phyloP scores from a whole-genome alignment of 2,329 filamentous ascomycete genomes.

The Exophiala oligosperma region DNA sequence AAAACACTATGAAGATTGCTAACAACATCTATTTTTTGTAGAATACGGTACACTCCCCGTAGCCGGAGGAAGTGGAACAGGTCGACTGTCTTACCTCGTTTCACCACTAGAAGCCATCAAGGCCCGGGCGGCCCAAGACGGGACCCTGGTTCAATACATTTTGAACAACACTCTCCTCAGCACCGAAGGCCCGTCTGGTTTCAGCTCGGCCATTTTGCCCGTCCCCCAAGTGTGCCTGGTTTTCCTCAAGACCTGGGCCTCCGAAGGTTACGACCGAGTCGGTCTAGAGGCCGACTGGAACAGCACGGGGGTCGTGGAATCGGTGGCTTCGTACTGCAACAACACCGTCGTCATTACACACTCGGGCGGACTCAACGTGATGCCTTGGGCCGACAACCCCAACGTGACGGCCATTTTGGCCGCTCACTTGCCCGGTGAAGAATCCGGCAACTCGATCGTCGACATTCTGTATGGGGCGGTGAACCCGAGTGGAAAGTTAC shows the following conservation, averaged over 20 bases:
- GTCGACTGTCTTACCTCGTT: slow-evolving; percentile 33
- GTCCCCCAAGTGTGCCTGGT: slow-evolving; percentile 55
- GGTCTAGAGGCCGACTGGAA: slow-evolving; percentile 46
- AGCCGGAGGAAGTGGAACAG: slow-evolving; percentile 34
- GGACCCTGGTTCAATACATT: slow-evolving; percentile 33
- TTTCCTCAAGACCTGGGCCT: slow-evolving; percentile 57
- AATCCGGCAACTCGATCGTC: slow-evolving; percentile 75
- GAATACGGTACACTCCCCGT: slow-evolving; percentile 27
- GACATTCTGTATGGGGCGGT: slow-evolving; percentile 82
- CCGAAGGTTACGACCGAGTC: slow-evolving; percentile 46
- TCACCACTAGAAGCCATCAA: slow-evolving; percentile 34
- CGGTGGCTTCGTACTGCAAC: slow-evolving; percentile 47
- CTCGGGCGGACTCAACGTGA: slow-evolving; percentile 43
- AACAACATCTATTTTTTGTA: background rate
- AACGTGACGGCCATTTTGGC: slow-evolving; percentile 84
- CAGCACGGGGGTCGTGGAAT: slow-evolving; percentile 43
- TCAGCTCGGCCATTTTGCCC: slow-evolving; percentile 27
- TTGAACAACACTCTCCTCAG: slow-evolving; percentile 45
- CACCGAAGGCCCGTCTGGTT: background rate
- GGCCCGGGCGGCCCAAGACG: slow-evolving; percentile 27
- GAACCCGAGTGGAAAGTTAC: slow-evolving; percentile 73
- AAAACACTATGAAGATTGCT: background rate
- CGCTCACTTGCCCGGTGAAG: slow-evolving; percentile 79
- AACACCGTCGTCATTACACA: slow-evolving; percentile 55
- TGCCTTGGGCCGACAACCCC: slow-evolving; percentile 31